These are phyloP conservation scores for Neurospora sp. DNA, from an alignment of 495 filamentous ascomycete genomes.

Conservation along the genomic window DNA sequence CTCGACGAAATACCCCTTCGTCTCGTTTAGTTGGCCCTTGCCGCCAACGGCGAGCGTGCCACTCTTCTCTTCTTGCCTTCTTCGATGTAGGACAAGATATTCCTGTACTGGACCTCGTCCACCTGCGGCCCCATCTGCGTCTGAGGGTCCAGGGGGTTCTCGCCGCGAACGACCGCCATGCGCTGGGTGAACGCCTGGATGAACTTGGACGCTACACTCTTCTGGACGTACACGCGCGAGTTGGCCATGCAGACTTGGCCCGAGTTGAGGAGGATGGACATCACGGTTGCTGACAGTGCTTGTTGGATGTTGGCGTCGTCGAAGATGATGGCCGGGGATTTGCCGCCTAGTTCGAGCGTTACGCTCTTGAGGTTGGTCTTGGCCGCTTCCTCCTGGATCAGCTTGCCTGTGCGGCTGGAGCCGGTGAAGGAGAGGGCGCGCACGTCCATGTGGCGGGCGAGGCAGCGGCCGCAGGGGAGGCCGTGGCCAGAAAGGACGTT, in stretches of 20 bases:
- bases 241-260: constrained; percentile 74
- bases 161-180: constrained; percentile 48
- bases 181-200: constrained; percentile 45
- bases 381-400: constrained; percentile 33
- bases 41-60: constrained; percentile 23
- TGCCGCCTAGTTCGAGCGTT: constrained; percentile 75
- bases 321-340: constrained; percentile 62
- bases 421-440: constrained; percentile 50
- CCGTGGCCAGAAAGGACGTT: constrained; percentile 49
- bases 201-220: constrained; percentile 46
- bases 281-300: constrained; percentile 62
- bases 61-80: constrained; percentile 16
- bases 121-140: constrained; percentile 58
- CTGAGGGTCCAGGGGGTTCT: constrained; percentile 47
- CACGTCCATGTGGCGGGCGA: constrained; percentile 43
- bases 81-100: constrained; percentile 24
- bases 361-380: constrained; percentile 56
- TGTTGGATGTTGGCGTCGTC: constrained; percentile 59
- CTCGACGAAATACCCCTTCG: constrained; percentile 41
- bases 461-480: constrained; percentile 35
- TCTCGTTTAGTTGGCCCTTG: constrained; percentile 11
- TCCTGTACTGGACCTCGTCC: constrained; percentile 27
- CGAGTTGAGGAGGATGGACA: constrained; percentile 60
- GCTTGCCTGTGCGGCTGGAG: constrained; percentile 33
- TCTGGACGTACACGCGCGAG: constrained; percentile 62